A percentile compares a stretch with the other conserved stretches of the same genome.
Conservation (phyloP, 2,329 filamentous ascomycete genomes). For the Aphanocladium album region DNA sequence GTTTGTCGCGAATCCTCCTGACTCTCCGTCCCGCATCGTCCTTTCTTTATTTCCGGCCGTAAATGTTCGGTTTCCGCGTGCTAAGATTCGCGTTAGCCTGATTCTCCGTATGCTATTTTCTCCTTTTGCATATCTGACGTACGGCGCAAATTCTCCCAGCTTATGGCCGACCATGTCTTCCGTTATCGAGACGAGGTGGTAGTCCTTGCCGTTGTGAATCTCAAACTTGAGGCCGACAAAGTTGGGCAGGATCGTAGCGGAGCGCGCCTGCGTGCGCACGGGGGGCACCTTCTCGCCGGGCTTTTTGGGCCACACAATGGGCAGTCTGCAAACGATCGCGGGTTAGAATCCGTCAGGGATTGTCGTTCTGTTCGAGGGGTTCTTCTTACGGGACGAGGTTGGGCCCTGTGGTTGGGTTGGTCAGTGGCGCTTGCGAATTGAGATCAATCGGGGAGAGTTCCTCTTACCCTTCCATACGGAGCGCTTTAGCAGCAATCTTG, state of each 20-base stretch:
- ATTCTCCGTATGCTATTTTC: no score
- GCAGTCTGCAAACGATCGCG: conserved; percentile 41
- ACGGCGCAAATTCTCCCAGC: conserved; percentile 87
- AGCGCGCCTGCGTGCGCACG: conserved; percentile 80
- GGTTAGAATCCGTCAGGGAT: conserved; percentile 20
- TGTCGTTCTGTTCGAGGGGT: not conserved
- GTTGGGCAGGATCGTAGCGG: conserved; percentile 84
- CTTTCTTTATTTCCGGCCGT: conserved; percentile 25
- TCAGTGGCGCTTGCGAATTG: not conserved
- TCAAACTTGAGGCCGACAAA: conserved; percentile 88
- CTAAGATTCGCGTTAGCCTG: conserved; percentile 27
- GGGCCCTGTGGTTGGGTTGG: conserved; percentile 34
- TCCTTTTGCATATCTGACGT: conserved; percentile 39
- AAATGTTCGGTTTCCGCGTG: conserved; percentile 55
- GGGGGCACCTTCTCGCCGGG: conserved; percentile 61
- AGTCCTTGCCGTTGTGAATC: conserved; percentile 86
- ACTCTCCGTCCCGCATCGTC: not conserved
- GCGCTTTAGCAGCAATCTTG: conserved; percentile 62
- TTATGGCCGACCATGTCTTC: conserved; percentile 97
- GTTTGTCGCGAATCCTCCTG: conserved; percentile 2
- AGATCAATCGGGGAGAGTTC: not conserved
- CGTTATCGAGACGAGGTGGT: conserved; percentile 76
- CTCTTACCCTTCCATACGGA: conserved; percentile 81
- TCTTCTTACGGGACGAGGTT: conserved; percentile 49
- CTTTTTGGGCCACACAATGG: conserved; percentile 55